A percentile compares a stretch with the other conserved stretches of the same genome.
These are phyloP conservation scores for Chrysoporthe austroafricana DNA, from an alignment of 2,329 filamentous ascomycete species.

Conservation along the genomic window DNA sequence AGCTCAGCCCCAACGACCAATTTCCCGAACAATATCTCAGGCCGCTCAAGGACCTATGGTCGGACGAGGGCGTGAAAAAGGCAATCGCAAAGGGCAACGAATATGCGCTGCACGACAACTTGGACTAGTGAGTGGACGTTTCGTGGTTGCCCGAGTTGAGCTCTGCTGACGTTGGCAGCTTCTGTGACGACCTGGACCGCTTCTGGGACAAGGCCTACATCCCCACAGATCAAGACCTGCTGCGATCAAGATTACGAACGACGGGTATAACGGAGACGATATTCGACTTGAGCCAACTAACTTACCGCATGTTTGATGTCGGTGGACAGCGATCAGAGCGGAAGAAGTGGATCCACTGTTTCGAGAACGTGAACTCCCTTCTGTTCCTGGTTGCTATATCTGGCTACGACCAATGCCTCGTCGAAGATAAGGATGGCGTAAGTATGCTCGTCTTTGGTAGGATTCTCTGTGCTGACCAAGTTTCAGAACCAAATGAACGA, in stretches of 20 bases:
- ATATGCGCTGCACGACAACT: conserved; percentile 93
- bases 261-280: conserved; percentile 96
- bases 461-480: conserved; percentile 29
- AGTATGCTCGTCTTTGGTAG: conserved; percentile 39
- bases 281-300: conserved; percentile 89
- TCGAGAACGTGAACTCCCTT: conserved; percentile 90
- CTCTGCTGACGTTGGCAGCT: conserved; percentile 56
- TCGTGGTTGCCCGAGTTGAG: background rate
- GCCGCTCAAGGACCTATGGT: conserved; percentile 85
- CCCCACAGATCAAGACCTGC: conserved; percentile 91
- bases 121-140: conserved; percentile 76
- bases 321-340: conserved; percentile 90
- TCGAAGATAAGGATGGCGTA: conserved; percentile 95
- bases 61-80: conserved; percentile 78
- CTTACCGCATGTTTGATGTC: conserved; percentile 96
- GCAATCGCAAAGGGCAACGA: conserved; percentile 95
- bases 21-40: conserved; percentile 78
- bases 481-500: conserved; percentile 88
- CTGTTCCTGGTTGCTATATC: conserved; percentile 94
- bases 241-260: conserved; percentile 86
- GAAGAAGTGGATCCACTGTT: conserved; percentile 98
- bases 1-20: conserved; percentile 80
- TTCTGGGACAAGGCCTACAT: conserved; percentile 79
- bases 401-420: conserved; percentile 93
- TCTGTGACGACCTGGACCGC: conserved; percentile 78